Percentiles rank a stretch among this genome's conserved stretches.
These are phyloP conservation scores for Leccinum solheimii DNA, from an alignment of 1,284 basidiomycete species.

Conservation along the genomic window DNA sequence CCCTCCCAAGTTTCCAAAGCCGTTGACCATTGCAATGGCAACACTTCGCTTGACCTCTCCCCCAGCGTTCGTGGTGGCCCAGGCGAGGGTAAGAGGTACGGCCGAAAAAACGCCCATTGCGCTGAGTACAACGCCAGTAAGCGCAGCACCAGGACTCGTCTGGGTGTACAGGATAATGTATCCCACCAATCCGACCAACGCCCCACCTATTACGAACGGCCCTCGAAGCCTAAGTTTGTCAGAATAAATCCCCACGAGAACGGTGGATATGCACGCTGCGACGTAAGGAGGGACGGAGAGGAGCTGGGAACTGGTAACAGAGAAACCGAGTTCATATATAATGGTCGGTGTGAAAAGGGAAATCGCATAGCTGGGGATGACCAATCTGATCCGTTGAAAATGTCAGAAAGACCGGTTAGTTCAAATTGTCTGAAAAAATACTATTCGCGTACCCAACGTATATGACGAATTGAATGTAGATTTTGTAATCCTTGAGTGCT, in stretches of 20 bases:
- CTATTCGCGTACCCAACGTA: slow-evolving; percentile 41
- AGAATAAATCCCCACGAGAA: slow-evolving; percentile 38
- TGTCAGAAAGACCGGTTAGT: background rate
- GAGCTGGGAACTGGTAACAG: slow-evolving; percentile 54
- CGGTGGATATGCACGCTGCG: slow-evolving; percentile 39
- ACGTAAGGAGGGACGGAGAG: slow-evolving; percentile 52
- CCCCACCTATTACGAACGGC: slow-evolving; percentile 41
- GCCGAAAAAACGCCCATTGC: slow-evolving; percentile 53
- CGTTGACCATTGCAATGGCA: slow-evolving; percentile 54
- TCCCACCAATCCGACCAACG: slow-evolving; percentile 41
- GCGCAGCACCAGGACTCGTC: slow-evolving; percentile 38
- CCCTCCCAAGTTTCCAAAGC: slow-evolving; percentile 56
- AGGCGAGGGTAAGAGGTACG: slow-evolving; percentile 51
- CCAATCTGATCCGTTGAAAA: slow-evolving; percentile 31
- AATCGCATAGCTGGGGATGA: slow-evolving; percentile 55
- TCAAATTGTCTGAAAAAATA: background rate
- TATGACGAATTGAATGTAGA: slow-evolving; percentile 44
- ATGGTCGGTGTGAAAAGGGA: slow-evolving; percentile 59
- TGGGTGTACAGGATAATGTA: slow-evolving; percentile 45
- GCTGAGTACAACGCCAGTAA: slow-evolving; percentile 50
- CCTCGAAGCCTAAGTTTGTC: slow-evolving; percentile 44
- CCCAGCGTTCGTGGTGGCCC: slow-evolving; percentile 55
- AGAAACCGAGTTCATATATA: slow-evolving; percentile 53
- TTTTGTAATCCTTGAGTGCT: slow-evolving; percentile 44
- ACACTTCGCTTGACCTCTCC: slow-evolving; percentile 55